Conservation (phyloP, 148 eudicot species). For the Rhododendron mucronatum region DNA sequence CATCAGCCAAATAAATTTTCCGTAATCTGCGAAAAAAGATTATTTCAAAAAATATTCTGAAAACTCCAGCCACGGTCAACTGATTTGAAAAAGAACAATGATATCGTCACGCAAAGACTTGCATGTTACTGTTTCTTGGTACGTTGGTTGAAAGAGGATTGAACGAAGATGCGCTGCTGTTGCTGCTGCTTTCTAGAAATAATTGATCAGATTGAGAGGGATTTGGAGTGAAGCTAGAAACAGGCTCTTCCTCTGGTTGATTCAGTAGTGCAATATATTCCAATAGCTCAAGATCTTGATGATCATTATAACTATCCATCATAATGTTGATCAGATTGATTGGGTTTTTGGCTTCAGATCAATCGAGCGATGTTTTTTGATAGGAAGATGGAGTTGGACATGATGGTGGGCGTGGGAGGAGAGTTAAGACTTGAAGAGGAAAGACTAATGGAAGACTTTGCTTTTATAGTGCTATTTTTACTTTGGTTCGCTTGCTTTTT, state of each 20-base stretch:
- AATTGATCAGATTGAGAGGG: not conserved
- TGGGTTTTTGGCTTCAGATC: not conserved
- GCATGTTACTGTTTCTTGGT: slow-evolving; percentile 6
- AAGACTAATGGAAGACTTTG: slow-evolving; percentile 8
- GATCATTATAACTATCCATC: not conserved
- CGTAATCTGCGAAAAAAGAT: too few relatives aligned
- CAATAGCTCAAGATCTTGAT: not conserved
- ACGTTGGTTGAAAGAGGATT: not conserved
- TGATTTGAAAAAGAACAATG: not conserved
- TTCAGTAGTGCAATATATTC: not conserved
- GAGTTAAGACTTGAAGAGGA: too few relatives aligned
- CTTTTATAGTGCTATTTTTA: not conserved
- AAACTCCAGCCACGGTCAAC: not conserved
- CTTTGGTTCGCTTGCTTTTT: not conserved
- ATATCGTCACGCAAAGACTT: not conserved
- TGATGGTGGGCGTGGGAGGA: slow-evolving; percentile 1
- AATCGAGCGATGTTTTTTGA: not conserved
- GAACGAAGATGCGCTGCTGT: not conserved
- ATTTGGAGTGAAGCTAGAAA: not conserved
- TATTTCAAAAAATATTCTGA: too few relatives aligned
- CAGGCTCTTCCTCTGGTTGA: not conserved
- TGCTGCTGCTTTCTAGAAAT: not conserved
- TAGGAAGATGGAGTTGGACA: not conserved
- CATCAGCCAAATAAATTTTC: too few relatives aligned
- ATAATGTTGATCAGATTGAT: not conserved